These are phyloP conservation scores for Phaeomoniella chlamydospora DNA, from an alignment of 2,329 filamentous ascomycete genomes.

Conservation along the genomic window DNA sequence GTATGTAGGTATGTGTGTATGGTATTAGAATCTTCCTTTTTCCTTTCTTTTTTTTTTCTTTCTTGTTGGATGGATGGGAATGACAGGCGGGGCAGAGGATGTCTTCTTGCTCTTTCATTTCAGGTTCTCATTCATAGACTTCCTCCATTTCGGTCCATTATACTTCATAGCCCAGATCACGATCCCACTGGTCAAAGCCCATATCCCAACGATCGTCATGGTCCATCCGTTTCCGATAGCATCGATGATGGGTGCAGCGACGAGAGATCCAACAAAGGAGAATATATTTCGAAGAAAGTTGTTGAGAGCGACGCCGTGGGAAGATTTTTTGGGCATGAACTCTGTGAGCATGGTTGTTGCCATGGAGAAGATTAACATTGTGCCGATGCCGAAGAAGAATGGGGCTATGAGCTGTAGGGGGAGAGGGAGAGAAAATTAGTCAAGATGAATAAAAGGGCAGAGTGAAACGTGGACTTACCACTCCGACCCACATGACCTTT, in stretches of 20 bases:
- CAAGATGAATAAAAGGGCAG: background rate
- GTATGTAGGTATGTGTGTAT: too few relatives aligned
- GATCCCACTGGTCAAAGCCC: constrained; percentile 43
- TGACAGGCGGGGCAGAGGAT: too few relatives aligned
- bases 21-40: too few relatives aligned
- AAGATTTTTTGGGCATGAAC: constrained; percentile 59
- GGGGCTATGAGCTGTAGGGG: constrained; percentile 39
- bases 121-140: constrained; percentile 38
- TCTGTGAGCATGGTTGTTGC: constrained; percentile 75
- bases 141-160: constrained; percentile 50
- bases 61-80: too few relatives aligned
- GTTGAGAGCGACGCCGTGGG: constrained; percentile 63
- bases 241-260: constrained; percentile 55
- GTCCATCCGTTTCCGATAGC: constrained; percentile 65
- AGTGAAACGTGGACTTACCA: constrained; percentile 21
- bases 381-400: constrained; percentile 61
- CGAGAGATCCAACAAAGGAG: constrained; percentile 54
- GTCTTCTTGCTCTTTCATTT: too few relatives aligned
- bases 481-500: constrained; percentile 48
- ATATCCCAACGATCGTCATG: constrained; percentile 46
- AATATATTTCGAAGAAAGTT: constrained; percentile 73
- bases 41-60: too few relatives aligned
- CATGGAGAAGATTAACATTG: constrained; percentile 64
- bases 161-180: constrained; percentile 47
- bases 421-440: constrained; percentile 1